Percentiles rank a stretch among this genome's conserved stretches.
phyloP scores from a whole-genome alignment of 148 eudicot genomes.

The Camellia japonica region DNA sequence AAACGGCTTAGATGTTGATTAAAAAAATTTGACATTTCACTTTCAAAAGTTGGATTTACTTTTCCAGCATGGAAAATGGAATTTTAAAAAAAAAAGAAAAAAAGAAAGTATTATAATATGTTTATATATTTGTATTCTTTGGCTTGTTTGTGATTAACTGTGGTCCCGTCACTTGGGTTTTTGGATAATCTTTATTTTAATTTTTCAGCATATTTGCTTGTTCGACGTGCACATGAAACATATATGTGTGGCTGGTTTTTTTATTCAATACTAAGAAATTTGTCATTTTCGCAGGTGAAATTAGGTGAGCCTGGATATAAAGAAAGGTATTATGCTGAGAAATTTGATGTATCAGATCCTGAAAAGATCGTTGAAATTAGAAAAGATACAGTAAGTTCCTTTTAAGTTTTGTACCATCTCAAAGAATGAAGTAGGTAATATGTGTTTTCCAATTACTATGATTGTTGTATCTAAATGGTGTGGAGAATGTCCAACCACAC shows the following conservation, averaged over 20 bases:
- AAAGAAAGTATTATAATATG: too few relatives aligned
- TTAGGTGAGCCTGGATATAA: slow-evolving; percentile 94
- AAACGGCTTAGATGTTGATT: too few relatives aligned
- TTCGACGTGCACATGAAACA: neutral
- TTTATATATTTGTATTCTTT: neutral
- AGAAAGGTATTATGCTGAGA: slow-evolving; percentile 89
- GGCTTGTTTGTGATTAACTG: neutral
- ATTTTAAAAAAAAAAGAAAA: too few relatives aligned
- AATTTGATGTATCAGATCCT: slow-evolving; percentile 60
- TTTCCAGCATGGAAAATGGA: too few relatives aligned
- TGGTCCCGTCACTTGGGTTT: neutral
- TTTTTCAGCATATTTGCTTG: neutral
- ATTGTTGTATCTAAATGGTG: neutral
- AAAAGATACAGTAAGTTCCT: slow-evolving; percentile 66
- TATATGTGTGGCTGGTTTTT: neutral
- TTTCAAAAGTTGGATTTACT: too few relatives aligned
- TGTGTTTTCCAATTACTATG: neutral
- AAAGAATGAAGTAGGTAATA: neutral
- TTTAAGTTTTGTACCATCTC: slow-evolving; percentile 8
- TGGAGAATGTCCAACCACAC: neutral
- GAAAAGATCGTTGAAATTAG: slow-evolving; percentile 61
- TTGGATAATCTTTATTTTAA: neutral
- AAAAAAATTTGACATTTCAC: too few relatives aligned
- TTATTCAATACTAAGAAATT: neutral
- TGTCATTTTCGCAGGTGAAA: slow-evolving; percentile 58